A percentile compares a stretch with the other conserved stretches of the same genome.
Evolutionary conservation across 352 stramenopile genomes (phyloP).

Genomic region (Phytophthora meadii): DNA sequence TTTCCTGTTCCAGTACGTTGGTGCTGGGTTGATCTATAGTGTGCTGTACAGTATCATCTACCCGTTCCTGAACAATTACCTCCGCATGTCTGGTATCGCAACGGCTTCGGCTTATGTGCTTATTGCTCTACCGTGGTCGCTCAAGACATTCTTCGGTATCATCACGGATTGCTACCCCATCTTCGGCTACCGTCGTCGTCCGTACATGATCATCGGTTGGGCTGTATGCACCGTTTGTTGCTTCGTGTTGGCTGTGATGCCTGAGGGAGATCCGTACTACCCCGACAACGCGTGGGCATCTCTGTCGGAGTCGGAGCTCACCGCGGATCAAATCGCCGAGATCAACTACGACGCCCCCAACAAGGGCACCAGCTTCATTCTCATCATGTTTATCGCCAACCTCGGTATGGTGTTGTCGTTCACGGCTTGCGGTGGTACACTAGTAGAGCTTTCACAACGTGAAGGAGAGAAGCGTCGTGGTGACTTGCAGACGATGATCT

Average conservation of each 20-base stretch:
- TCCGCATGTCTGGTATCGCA: conserved; percentile 53
- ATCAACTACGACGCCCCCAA: conserved; percentile 58
- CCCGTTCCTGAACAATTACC: conserved; percentile 61
- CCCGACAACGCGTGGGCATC: conserved; percentile 44
- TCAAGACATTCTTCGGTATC: conserved; percentile 87
- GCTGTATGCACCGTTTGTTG: conserved; percentile 40
- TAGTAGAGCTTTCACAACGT: conserved; percentile 68
- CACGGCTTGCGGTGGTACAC: conserved; percentile 53
- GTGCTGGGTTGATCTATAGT: conserved; percentile 56
- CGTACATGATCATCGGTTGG: conserved; percentile 86
- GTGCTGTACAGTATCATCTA: conserved; percentile 53
- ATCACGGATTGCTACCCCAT: conserved; percentile 88
- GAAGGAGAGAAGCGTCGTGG: conserved; percentile 58
- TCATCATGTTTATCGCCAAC: conserved; percentile 66
- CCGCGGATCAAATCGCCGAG: conserved; percentile 43
- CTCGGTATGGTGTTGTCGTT: conserved; percentile 63
- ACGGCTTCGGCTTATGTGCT: conserved; percentile 52
- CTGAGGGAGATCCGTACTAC: conserved; percentile 64
- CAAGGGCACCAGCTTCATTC: conserved; percentile 54
- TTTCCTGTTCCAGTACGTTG: conserved; percentile 58
- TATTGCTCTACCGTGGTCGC: conserved; percentile 76
- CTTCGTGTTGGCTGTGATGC: conserved; percentile 45
- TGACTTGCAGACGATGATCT: conserved; percentile 67
- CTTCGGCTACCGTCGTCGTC: conserved; percentile 79
- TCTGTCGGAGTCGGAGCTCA: conserved; percentile 38